These are phyloP conservation scores for Pholiota conissans DNA, from an alignment of 768 basidiomycete species.

Conservation along the genomic window DNA sequence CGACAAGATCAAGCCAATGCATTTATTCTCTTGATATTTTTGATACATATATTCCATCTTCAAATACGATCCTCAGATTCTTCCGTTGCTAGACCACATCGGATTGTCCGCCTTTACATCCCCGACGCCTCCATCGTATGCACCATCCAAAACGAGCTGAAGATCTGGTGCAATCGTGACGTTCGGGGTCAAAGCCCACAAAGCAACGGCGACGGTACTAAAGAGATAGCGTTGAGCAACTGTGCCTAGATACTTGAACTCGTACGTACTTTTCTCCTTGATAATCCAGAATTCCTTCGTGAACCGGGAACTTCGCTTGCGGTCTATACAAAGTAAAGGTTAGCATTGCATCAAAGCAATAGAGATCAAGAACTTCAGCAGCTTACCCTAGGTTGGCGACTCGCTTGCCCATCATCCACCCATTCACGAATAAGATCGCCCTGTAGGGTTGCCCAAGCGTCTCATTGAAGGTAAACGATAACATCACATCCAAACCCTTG, in stretches of 20 bases:
- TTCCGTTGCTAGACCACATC: constrained; percentile 42
- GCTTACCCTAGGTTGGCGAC: constrained; percentile 68
- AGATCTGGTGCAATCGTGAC: constrained; percentile 51
- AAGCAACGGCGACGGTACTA: constrained; percentile 60
- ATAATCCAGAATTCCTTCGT: constrained; percentile 77
- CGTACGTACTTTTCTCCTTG: constrained; percentile 73
- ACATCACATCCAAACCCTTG: constrained; percentile 57
- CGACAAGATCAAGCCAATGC: too few species aligned
- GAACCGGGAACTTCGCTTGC: constrained; percentile 81
- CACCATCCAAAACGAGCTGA: constrained; percentile 51
- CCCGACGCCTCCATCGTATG: constrained; percentile 69
- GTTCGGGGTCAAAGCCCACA: constrained; percentile 65
- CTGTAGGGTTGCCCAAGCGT: constrained; percentile 64
- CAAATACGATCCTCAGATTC: background rate
- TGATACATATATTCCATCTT: too few species aligned
- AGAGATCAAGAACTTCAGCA: background rate
- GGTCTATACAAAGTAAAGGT: constrained; percentile 44
- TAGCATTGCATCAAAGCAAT: too few species aligned
- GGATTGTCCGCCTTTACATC: constrained; percentile 59
- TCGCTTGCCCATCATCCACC: constrained; percentile 88
- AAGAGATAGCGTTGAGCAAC: background rate
- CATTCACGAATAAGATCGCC: constrained; percentile 76
- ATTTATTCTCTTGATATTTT: too few species aligned
- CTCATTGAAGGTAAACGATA: constrained; percentile 74
- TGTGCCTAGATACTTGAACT: constrained; percentile 19